Evolutionary conservation across 176 grass and related monocot species (phyloP).

Genomic region (Urochloa ruziziensis): DNA sequence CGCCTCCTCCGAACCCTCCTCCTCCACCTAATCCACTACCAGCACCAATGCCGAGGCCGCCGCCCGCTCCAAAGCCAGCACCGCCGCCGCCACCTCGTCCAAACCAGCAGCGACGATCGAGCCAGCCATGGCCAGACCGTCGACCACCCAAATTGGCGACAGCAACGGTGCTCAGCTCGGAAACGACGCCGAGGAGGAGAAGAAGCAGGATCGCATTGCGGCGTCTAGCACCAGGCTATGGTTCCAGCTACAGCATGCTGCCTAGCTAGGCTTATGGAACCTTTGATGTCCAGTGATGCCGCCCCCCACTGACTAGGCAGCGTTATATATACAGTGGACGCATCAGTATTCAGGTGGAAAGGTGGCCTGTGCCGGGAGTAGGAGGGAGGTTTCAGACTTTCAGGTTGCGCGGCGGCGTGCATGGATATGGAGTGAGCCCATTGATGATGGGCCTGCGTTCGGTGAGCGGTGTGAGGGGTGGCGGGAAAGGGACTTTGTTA

Average conservation of each 20-base stretch:
- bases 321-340: not conserved
- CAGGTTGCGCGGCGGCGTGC: not conserved
- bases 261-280: not conserved
- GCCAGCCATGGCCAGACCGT: not conserved
- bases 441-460: not conserved
- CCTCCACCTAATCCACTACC: not conserved
- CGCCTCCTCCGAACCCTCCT: not conserved
- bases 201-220: not conserved
- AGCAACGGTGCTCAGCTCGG: not conserved
- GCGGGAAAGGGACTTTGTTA: not conserved
- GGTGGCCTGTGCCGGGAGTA: not conserved
- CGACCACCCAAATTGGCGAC: not conserved
- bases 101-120: not conserved
- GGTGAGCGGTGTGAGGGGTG: not conserved
- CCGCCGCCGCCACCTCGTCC: not conserved
- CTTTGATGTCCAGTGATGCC: not conserved
- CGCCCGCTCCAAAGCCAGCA: not conserved
- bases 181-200: not conserved
- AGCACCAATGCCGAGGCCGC: not conserved
- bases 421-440: conserved; percentile 2
- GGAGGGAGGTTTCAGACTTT: not conserved
- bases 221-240: not conserved
- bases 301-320: not conserved
- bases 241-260: not conserved
- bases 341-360: too few species aligned